Conservation (phyloP, 495 filamentous ascomycete genomes). For the Chlorociboria aeruginascens region DNA sequence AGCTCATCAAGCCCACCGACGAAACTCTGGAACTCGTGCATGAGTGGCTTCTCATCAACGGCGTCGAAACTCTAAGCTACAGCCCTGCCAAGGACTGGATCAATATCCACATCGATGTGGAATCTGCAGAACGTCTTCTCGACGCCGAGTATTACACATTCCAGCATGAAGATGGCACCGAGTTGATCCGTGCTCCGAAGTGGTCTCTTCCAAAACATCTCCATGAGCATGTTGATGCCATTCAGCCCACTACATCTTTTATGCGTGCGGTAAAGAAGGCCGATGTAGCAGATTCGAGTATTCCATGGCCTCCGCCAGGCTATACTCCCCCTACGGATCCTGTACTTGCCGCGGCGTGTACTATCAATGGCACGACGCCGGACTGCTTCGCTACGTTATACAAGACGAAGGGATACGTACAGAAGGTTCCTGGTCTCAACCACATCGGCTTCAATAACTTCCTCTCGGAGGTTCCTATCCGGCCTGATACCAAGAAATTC, state of each 20-base stretch:
- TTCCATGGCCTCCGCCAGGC: not conserved
- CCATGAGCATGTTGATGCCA: constrained; percentile 45
- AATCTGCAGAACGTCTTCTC: constrained; percentile 43
- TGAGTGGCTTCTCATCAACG: constrained; percentile 36
- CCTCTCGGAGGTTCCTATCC: constrained; percentile 51
- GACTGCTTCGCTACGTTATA: constrained; percentile 42
- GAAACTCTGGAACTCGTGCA: constrained; percentile 30
- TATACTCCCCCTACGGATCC: constrained; percentile 4
- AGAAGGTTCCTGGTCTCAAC: constrained; percentile 19
- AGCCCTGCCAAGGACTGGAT: constrained; percentile 35
- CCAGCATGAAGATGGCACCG: constrained; percentile 29
- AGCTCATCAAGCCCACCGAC: constrained; percentile 23
- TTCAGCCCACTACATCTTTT: constrained; percentile 58
- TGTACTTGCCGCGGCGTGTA: constrained; percentile 26
- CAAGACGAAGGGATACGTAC: constrained; percentile 34
- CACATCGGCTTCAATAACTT: constrained; percentile 59
- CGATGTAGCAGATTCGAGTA: not conserved
- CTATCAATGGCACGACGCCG: constrained; percentile 38
- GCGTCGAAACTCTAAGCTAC: constrained; percentile 33
- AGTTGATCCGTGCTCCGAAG: constrained; percentile 24
- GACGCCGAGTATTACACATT: constrained; percentile 47
- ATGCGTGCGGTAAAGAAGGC: constrained; percentile 19
- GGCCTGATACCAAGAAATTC: constrained; percentile 43
- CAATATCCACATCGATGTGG: constrained; percentile 38
- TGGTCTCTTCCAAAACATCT: constrained; percentile 46